phyloP scores from a whole-genome alignment of 2,329 filamentous ascomycete genomes.

The Aspergillus cejpii region DNA sequence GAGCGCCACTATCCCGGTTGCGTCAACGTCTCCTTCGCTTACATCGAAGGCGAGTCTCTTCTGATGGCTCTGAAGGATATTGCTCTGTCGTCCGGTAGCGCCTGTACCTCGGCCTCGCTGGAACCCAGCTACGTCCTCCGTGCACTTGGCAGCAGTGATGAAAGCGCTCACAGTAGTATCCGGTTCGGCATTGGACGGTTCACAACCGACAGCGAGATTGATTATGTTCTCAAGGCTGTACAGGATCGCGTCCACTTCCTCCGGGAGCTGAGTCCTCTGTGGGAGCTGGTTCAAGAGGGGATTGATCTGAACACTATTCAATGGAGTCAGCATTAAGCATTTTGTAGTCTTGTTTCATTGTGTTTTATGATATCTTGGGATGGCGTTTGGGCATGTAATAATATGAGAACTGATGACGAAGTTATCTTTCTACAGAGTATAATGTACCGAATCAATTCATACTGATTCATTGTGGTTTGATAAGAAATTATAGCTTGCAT shows the following conservation, averaged over 20 bases:
- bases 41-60: constrained; percentile 95
- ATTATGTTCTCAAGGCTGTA: constrained; percentile 94
- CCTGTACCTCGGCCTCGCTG: constrained; percentile 91
- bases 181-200: constrained; percentile 96
- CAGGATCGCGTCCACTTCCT: constrained; percentile 85
- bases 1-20: constrained; percentile 87
- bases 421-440: constrained; percentile 1
- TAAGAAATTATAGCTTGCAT: too few relatives aligned
- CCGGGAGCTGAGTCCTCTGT: constrained; percentile 87
- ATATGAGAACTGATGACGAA: constrained; percentile 14
- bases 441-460: too few relatives aligned
- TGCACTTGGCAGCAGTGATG: constrained; percentile 90
- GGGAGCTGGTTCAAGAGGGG: constrained; percentile 96
- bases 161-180: constrained; percentile 96
- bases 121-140: constrained; percentile 95
- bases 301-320: constrained; percentile 93
- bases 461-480: too few relatives aligned
- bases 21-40: constrained; percentile 97
- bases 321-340: constrained; percentile 74
- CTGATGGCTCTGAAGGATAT: constrained; percentile 99
- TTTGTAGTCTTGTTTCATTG: constrained; percentile 7
- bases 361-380: constrained; percentile 13
- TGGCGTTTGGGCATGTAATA: constrained; percentile 24
- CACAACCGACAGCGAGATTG: constrained; percentile 89
- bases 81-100: constrained; percentile 89